These are phyloP conservation scores for Chaetomium sp. DNA, from an alignment of 2,329 filamentous ascomycete genomes.

Conservation along the genomic window DNA sequence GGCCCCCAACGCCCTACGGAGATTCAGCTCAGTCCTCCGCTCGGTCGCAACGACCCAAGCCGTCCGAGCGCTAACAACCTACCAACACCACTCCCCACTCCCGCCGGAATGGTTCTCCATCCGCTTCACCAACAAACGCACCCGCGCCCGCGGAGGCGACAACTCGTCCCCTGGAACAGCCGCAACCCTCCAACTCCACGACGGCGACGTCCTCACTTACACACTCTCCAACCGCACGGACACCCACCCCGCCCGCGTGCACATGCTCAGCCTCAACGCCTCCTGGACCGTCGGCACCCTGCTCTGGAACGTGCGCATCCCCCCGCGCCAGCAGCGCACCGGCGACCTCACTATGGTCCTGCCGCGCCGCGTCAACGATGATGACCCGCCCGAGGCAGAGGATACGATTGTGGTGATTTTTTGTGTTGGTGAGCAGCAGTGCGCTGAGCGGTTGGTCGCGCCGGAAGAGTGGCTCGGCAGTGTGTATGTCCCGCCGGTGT, in stretches of 20 bases:
- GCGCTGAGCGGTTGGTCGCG: slow-evolving; percentile 10
- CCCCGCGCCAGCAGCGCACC: slow-evolving; percentile 13
- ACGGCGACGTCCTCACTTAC: slow-evolving; percentile 24
- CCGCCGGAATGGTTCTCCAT: slow-evolving; percentile 28
- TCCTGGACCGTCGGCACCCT: slow-evolving; percentile 26
- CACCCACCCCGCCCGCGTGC: slow-evolving; percentile 15
- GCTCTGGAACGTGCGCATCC: slow-evolving; percentile 27
- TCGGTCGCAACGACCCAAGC: slow-evolving; percentile 13
- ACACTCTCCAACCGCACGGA: slow-evolving; percentile 20
- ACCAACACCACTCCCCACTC: slow-evolving; percentile 21
- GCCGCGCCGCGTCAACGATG: slow-evolving; percentile 15
- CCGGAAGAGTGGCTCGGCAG: slow-evolving; percentile 24
- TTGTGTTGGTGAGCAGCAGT: slow-evolving; percentile 25
- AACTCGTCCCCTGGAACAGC: no score
- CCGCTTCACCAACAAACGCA: slow-evolving; percentile 24
- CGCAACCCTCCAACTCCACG: slow-evolving; percentile 10
- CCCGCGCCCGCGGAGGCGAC: neutral
- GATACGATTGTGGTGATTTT: slow-evolving; percentile 28
- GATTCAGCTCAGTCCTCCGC: slow-evolving; percentile 13
- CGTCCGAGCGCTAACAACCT: slow-evolving; percentile 17
- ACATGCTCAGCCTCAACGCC: slow-evolving; percentile 31
- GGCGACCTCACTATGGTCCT: slow-evolving; percentile 23
- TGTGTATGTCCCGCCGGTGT: slow-evolving; percentile 27
- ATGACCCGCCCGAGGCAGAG: slow-evolving; percentile 14
- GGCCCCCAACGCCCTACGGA: neutral